Evolutionary conservation across 1,284 basidiomycete genomes (phyloP), one percentile per base, ranked within the genome.

Genomic region (Jaminaea rosea): DNA sequence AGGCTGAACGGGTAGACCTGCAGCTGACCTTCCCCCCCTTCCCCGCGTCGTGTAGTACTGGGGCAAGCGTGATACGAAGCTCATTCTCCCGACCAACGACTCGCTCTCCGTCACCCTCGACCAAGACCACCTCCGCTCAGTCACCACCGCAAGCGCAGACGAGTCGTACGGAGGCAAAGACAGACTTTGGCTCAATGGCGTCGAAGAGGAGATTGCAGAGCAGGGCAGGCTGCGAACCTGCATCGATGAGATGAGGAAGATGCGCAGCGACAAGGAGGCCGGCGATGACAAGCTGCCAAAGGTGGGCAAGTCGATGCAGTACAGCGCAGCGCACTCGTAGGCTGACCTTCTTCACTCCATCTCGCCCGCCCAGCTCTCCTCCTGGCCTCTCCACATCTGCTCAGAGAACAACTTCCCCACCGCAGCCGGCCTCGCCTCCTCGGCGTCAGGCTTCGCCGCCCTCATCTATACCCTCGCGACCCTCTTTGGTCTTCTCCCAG

Each of bases 391-490:
- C 10, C 65, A 88, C 77, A 91, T 99, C 60, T 83, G 83, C 55
- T 97, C 92, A 9, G 85, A 84, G 78, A 99, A 99, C 82, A 98
- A 98, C 80, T 98, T 99, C 80, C 93, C 93, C 23, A 98, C 93
- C 4, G 94, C 94, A 7, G 94, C 93, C 0, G 94, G 93, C 10
- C 84, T 99, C 32, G 93, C 94, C 0, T 97, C 93, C 0, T 96
- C 91, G 26, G 93, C 94, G 0, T 90, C 92, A 0, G 93, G 93
- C 11, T 93, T 98, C 62, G 93, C 94, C 1, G 94, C 93, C 0
- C 84, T 99, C 36, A 87, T 91, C 45, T 81, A 85, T 7, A 94
- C 92, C 44, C 82, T 99, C 39, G 84, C 90, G 0, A 80, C 83
- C 7, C 84, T 98, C 55, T 98, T 93, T 79, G 71, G 79, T 24